These are phyloP conservation scores for Coleophoma cylindrospora DNA, from an alignment of 2,329 filamentous ascomycete species.

Conservation along the genomic window DNA sequence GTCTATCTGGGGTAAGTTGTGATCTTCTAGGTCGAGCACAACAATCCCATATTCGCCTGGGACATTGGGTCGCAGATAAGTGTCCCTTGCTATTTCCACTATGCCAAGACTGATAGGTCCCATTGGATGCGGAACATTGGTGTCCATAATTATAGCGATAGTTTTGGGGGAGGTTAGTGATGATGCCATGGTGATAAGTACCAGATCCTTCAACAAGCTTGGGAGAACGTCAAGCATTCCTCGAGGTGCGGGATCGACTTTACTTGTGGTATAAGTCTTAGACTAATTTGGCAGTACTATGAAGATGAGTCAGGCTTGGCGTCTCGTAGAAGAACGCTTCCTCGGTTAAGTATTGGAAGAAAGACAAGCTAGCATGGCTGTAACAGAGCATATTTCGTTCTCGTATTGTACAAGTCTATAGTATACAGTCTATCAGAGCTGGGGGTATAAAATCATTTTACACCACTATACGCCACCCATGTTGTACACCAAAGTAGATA, in stretches of 20 bases:
- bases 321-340: background rate
- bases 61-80: background rate
- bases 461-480: no score
- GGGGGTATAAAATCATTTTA: no score
- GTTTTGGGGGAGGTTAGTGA: background rate
- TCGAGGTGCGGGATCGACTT: no score
- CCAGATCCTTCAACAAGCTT: no score
- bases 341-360: background rate
- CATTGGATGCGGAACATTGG: background rate
- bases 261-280: background rate
- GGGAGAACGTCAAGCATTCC: no score
- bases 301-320: conserved; percentile 1
- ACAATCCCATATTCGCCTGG: background rate
- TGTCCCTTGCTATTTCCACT: background rate
- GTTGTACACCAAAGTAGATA: no score
- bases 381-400: no score
- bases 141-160: conserved; percentile 2
- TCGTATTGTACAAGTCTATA: no score
- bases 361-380: no score
- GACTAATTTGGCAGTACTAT: background rate
- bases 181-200: no score
- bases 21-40: background rate
- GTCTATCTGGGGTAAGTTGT: background rate
- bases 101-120: background rate
- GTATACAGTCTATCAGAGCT: no score